Evolutionary conservation across 225 moss, liverwort and hornwort species (phyloP).

Genomic region (Bryoerythrophyllum caledonicum): DNA sequence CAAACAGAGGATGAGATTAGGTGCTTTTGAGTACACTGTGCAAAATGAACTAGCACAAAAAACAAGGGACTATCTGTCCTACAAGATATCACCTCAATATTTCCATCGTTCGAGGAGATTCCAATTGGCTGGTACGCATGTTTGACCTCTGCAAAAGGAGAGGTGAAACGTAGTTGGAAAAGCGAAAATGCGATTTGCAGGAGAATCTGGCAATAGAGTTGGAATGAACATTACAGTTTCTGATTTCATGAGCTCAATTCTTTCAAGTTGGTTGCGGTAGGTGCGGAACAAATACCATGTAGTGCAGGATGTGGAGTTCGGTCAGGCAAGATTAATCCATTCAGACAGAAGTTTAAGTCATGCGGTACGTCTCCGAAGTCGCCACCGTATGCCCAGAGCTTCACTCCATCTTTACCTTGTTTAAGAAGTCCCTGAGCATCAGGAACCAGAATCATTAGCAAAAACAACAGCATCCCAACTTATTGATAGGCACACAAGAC

Average conservation of each 20-base stretch:
- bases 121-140: conserved; percentile 83
- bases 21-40: too few species aligned
- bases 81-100: conserved; percentile 56
- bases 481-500: conserved; percentile 12
- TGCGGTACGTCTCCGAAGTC: conserved; percentile 95
- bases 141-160: conserved; percentile 79
- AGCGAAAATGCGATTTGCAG: neutral
- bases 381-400: conserved; percentile 97
- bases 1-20: neutral
- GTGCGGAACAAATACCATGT: conserved; percentile 59
- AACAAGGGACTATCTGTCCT: neutral
- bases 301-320: conserved; percentile 88
- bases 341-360: conserved; percentile 95
- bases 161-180: neutral
- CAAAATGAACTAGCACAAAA: too few species aligned
- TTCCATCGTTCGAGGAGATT: conserved; percentile 48
- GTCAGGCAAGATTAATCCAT: conserved; percentile 94
- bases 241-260: neutral
- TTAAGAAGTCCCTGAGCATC: conserved; percentile 77
- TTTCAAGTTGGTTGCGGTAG: neutral
- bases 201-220: conserved; percentile 12
- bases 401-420: conserved; percentile 66
- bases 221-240: too few species aligned
- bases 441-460: conserved; percentile 19
- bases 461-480: conserved; percentile 2